These are phyloP conservation scores for Phytophthora lateralis DNA, from an alignment of 352 stramenopile species.

Conservation along the genomic window DNA sequence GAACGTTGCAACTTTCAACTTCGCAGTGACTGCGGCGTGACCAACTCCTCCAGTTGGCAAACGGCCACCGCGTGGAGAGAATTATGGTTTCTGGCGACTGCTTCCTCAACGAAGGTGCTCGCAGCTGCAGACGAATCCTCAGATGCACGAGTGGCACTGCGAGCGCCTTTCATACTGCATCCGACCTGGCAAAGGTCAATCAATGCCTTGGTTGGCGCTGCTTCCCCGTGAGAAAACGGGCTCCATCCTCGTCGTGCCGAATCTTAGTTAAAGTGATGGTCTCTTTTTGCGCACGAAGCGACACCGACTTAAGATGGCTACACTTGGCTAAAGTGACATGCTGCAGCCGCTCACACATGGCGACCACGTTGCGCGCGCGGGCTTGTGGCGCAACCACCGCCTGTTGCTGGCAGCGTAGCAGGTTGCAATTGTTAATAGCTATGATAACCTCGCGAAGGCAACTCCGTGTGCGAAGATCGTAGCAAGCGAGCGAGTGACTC, in stretches of 20 bases:
- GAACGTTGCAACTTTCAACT: no score
- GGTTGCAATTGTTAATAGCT: not conserved
- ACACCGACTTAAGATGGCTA: constrained; percentile 4
- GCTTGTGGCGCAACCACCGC: not conserved
- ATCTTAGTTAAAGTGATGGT: constrained; percentile 13
- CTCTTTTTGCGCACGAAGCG: constrained; percentile 19
- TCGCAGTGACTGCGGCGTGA: no score
- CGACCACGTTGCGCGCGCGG: not conserved
- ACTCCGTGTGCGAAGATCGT: no score
- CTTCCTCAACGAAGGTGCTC: constrained; percentile 15
- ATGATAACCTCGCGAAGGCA: not conserved
- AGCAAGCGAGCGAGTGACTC: not conserved
- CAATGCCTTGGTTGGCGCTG: no score
- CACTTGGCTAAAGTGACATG: not conserved
- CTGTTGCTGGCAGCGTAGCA: not conserved
- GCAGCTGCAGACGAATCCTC: constrained; percentile 7
- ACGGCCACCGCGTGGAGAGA: not conserved
- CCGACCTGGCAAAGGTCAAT: no score
- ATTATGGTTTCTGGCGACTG: constrained; percentile 26
- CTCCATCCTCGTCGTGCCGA: not conserved
- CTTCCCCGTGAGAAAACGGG: not conserved
- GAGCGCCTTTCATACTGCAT: not conserved
- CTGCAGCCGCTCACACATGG: not conserved
- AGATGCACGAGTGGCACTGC: constrained; percentile 1
- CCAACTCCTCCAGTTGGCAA: no score